Conservation (phyloP, 306 rosid genomes). For the Benincasa hispida region DNA sequence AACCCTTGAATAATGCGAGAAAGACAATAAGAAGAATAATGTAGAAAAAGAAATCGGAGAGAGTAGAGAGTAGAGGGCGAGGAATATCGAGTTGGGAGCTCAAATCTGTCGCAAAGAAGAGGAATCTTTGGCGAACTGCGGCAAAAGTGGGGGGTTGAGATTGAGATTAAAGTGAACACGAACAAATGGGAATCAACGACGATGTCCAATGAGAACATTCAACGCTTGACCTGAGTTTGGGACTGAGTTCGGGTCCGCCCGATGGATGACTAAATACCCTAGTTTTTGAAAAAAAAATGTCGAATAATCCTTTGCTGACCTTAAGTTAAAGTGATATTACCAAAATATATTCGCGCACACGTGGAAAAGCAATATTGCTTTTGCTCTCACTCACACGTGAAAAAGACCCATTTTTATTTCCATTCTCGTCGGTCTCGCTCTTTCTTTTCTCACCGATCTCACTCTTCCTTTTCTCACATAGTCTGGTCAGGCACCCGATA, state of each 20-base stretch:
- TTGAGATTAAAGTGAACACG: background rate
- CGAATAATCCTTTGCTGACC: too few species aligned
- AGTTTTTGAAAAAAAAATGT: too few species aligned
- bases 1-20: slow-evolving; percentile 3
- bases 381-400: too few species aligned
- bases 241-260: slow-evolving; percentile 6
- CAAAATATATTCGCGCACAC: too few species aligned
- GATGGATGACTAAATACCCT: too few species aligned
- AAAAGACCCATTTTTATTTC: too few species aligned
- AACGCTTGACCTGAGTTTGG: slow-evolving; percentile 4
- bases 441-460: too few species aligned
- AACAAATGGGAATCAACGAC: background rate
- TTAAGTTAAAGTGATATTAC: too few species aligned
- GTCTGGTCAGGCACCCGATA: too few species aligned
- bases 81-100: background rate
- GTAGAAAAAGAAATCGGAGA: background rate
- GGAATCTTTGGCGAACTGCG: background rate
- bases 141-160: background rate
- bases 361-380: slow-evolving; percentile 1
- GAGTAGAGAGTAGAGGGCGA: background rate
- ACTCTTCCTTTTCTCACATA: too few species aligned
- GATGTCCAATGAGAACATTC: background rate
- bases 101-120: slow-evolving; percentile 2
- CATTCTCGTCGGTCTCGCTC: too few species aligned
- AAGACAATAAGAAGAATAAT: background rate